Evolutionary conservation across 495 filamentous ascomycete genomes (phyloP).

Genomic region (Cercophora scortea): DNA sequence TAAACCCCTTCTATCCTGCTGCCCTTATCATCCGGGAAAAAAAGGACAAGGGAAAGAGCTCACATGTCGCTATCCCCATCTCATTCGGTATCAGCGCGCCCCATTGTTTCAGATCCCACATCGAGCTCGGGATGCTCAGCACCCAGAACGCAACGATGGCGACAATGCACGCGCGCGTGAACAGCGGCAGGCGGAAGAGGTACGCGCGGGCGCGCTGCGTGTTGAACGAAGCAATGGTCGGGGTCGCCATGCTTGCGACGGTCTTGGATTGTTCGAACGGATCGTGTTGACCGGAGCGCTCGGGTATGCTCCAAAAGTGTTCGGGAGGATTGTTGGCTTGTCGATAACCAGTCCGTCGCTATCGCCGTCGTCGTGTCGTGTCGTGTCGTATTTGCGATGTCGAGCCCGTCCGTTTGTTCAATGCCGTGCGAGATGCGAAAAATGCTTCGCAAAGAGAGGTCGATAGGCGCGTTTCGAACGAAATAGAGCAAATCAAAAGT

Average conservation of each 20-base stretch:
- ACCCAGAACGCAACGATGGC: conserved; percentile 62
- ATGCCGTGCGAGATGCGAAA: no score
- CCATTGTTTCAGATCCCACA: conserved; percentile 65
- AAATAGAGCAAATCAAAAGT: no score
- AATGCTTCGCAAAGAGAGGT: no score
- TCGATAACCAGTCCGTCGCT: no score
- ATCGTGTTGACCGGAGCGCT: no score
- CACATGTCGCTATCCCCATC: conserved; percentile 67
- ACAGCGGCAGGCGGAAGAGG: conserved; percentile 75
- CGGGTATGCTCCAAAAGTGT: no score
- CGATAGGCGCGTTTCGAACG: no score
- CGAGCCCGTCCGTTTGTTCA: no score
- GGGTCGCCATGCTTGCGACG: neutral
- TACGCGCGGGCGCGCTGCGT: conserved; percentile 50
- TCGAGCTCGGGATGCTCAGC: conserved; percentile 47
- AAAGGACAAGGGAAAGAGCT: conserved; percentile 17
- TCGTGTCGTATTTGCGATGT: neutral
- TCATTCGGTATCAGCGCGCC: conserved; percentile 71
- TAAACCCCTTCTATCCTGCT: no score
- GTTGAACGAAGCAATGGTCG: conserved; percentile 20
- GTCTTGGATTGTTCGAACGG: no score
- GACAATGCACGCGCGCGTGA: conserved; percentile 69
- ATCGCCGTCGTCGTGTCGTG: neutral
- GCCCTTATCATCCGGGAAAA: no score
- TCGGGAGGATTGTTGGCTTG: no score